A percentile compares a stretch with the other conserved stretches of the same genome.
These are phyloP conservation scores for Austroboletus niveus DNA, from an alignment of 1,284 basidiomycete species.

Conservation along the genomic window DNA sequence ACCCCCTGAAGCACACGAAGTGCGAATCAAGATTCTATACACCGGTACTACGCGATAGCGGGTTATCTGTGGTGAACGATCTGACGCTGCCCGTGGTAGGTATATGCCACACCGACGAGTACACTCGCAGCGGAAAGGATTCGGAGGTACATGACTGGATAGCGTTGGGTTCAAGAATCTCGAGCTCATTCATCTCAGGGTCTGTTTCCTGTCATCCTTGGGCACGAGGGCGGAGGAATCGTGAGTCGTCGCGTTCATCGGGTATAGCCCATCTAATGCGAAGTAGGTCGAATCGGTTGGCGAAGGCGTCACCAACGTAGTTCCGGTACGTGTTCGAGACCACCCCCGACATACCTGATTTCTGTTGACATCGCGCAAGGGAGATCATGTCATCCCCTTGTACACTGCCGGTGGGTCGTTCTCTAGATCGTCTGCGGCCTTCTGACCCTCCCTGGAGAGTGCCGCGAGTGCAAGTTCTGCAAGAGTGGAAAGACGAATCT, in stretches of 20 bases:
- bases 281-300: slow-evolving; percentile 90
- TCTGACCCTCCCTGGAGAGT: slow-evolving; percentile 56
- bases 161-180: not conserved
- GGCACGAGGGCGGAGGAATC: slow-evolving; percentile 87
- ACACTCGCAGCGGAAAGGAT: slow-evolving; percentile 95
- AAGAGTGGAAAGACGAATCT: slow-evolving; percentile 98
- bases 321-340: slow-evolving; percentile 44
- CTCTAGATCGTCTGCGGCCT: not conserved
- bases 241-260: slow-evolving; percentile 42
- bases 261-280: slow-evolving; percentile 13
- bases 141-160: slow-evolving; percentile 63
- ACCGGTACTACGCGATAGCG: slow-evolving; percentile 54
- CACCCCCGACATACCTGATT: not conserved
- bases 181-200: slow-evolving; percentile 49
- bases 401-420: slow-evolving; percentile 77
- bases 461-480: slow-evolving; percentile 97
- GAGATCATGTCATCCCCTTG: slow-evolving; percentile 92
- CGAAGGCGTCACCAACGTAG: slow-evolving; percentile 87
- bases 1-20: slow-evolving; percentile 88
- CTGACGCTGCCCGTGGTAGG: slow-evolving; percentile 44
- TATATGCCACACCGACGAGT: slow-evolving; percentile 98
- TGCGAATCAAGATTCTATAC: slow-evolving; percentile 89
- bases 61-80: not conserved
- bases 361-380: slow-evolving; percentile 37
- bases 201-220: slow-evolving; percentile 92